Evolutionary conservation across 1,284 basidiomycete species (phyloP).

Genomic region (Mycosarcoma maydis): DNA sequence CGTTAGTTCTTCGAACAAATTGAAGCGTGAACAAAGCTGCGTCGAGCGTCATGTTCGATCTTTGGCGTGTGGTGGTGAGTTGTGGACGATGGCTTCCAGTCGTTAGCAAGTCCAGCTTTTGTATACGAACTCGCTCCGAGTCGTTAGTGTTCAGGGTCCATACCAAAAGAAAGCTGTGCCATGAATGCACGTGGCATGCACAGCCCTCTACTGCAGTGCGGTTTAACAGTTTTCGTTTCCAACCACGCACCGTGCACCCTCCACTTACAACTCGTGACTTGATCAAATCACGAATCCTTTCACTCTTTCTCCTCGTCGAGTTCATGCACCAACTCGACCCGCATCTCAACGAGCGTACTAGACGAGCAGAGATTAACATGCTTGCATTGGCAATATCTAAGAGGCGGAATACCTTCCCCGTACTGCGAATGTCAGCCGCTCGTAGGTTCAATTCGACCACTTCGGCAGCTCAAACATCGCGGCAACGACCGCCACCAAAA

Average conservation of each 20-base stretch:
- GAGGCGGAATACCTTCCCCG: not conserved
- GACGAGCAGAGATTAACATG: constrained; percentile 3
- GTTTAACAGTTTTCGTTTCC: no score
- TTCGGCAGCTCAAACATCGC: not conserved
- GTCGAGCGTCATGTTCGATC: constrained; percentile 39
- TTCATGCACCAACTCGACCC: no score
- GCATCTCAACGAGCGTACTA: no score
- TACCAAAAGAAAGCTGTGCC: not conserved
- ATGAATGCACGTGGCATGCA: not conserved
- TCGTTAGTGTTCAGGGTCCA: not conserved
- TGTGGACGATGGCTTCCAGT: not conserved
- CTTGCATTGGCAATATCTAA: constrained; percentile 1
- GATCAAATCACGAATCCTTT: no score
- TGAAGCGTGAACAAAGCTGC: constrained; percentile 50
- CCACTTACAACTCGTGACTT: no score
- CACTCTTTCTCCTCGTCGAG: no score
- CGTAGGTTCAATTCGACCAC: constrained; percentile 11
- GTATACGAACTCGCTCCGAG: no score
- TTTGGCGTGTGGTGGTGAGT: no score
- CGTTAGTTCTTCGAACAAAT: constrained; percentile 28
- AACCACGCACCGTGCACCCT: no score
- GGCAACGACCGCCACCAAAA: constrained; percentile 6
- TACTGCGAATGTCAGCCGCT: not conserved
- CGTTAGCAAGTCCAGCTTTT: no score
- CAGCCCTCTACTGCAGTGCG: not conserved